These are phyloP conservation scores for Populus alba DNA, from an alignment of 345 rosid genomes.

Conservation along the genomic window DNA sequence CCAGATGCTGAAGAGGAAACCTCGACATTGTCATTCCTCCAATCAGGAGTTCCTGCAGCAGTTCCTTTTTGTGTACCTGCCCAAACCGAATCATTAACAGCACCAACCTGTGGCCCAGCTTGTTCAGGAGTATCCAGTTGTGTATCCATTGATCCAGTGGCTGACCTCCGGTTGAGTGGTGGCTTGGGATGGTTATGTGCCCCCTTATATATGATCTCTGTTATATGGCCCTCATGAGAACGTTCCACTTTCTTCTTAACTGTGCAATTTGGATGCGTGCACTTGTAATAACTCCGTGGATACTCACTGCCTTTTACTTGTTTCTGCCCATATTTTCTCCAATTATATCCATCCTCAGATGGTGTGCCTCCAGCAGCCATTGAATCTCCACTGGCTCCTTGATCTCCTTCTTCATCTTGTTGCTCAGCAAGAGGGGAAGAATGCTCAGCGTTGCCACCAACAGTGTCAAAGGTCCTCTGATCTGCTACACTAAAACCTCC, in stretches of 20 bases:
- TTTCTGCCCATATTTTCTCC: slow-evolving; percentile 98
- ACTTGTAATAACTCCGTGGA: slow-evolving; percentile 96
- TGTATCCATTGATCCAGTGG: slow-evolving; percentile 53
- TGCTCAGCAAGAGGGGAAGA: slow-evolving; percentile 64
- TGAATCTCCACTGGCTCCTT: slow-evolving; percentile 45
- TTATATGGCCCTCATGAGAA: slow-evolving; percentile 91
- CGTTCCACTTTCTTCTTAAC: slow-evolving; percentile 97
- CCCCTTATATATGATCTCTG: slow-evolving; percentile 95
- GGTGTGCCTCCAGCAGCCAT: slow-evolving; percentile 30
- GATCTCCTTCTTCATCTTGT: slow-evolving; percentile 68
- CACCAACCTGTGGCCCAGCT: slow-evolving; percentile 38
- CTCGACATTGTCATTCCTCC: slow-evolving; percentile 54
- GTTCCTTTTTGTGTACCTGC: slow-evolving; percentile 42
- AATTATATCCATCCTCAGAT: slow-evolving; percentile 89
- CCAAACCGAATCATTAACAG: slow-evolving; percentile 52
- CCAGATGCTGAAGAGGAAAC: slow-evolving; percentile 29
- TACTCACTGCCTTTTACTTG: slow-evolving; percentile 93
- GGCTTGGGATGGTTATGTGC: slow-evolving; percentile 83
- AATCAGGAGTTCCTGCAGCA: slow-evolving; percentile 39
- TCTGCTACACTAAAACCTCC: slow-evolving; percentile 30
- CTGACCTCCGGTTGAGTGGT: slow-evolving; percentile 58
- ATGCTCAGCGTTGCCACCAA: slow-evolving; percentile 41
- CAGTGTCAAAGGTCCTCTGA: slow-evolving; percentile 37
- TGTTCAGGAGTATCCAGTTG: slow-evolving; percentile 58
- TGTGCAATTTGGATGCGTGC: slow-evolving; percentile 77